phyloP scores from a whole-genome alignment of 345 rosid genomes.

The Physaria fendleri region DNA sequence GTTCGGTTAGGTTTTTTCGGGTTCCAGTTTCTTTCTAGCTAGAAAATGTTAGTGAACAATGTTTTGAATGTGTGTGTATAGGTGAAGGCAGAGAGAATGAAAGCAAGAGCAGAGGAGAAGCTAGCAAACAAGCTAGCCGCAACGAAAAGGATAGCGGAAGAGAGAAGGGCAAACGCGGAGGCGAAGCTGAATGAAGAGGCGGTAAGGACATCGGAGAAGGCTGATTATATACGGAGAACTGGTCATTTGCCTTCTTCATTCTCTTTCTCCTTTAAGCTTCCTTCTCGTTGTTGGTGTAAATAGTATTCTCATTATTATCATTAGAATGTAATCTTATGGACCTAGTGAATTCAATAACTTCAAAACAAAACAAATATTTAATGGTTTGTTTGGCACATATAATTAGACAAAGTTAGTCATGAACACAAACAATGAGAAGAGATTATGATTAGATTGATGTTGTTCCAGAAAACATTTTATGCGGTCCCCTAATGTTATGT shows the following conservation, averaged over 20 bases:
- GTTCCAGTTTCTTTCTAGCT: too few species aligned
- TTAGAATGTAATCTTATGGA: conserved; percentile 19
- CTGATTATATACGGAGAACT: conserved; percentile 76
- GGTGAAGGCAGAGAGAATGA: conserved; percentile 83
- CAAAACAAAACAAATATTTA: not conserved
- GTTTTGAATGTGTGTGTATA: conserved; percentile 32
- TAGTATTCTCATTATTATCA: not conserved
- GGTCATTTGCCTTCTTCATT: conserved; percentile 78
- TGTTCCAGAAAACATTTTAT: not conserved
- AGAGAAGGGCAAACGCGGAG: conserved; percentile 81
- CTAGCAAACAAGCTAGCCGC: conserved; percentile 61
- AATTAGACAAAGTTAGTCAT: not conserved
- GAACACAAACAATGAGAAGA: not conserved
- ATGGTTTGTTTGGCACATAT: not conserved
- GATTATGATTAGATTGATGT: not conserved
- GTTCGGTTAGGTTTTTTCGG: not conserved
- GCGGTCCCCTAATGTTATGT: not conserved
- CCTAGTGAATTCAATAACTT: conserved; percentile 16
- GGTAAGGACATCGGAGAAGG: conserved; percentile 61
- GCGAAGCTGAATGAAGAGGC: conserved; percentile 71
- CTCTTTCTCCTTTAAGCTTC: conserved; percentile 62
- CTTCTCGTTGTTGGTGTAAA: conserved; percentile 70
- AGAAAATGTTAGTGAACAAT: too few species aligned
- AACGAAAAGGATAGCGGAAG: conserved; percentile 73
- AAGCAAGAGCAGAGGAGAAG: conserved; percentile 81